A percentile compares a stretch with the other conserved stretches of the same genome.
phyloP scores from a whole-genome alignment of 352 stramenopile species.

The Phytopythium montanum region DNA sequence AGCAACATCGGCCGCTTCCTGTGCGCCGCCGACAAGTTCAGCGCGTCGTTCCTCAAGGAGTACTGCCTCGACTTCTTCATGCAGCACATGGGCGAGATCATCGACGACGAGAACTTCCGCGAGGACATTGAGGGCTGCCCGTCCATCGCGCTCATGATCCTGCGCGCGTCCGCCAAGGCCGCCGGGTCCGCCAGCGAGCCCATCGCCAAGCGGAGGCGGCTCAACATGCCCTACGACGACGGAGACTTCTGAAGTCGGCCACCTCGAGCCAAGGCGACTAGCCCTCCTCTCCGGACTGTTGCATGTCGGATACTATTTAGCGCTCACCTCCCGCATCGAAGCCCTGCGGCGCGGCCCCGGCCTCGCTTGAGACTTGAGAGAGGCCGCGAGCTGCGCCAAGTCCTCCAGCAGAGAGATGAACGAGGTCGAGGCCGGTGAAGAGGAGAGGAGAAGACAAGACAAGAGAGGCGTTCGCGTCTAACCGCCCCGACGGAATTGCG shows the following conservation, averaged over 20 bases:
- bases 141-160: conserved; percentile 69
- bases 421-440: conserved; percentile 4
- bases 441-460: no score
- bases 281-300: conserved; percentile 10
- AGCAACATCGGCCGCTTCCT: conserved; percentile 77
- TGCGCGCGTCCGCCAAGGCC: conserved; percentile 53
- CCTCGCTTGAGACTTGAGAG: background rate
- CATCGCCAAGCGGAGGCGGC: conserved; percentile 58
- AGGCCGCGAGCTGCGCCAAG: background rate
- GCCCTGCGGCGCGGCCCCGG: background rate
- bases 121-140: conserved; percentile 79
- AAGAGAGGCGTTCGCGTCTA: conserved; percentile 2
- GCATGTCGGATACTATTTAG: conserved; percentile 31
- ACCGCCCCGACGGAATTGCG: background rate
- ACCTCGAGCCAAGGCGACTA: conserved; percentile 1
- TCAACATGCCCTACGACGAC: conserved; percentile 84
- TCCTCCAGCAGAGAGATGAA: background rate
- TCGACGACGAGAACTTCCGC: conserved; percentile 80
- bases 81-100: conserved; percentile 68
- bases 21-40: conserved; percentile 79
- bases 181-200: conserved; percentile 30
- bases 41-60: conserved; percentile 80
- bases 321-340: background rate
- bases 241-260: conserved; percentile 46
- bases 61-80: conserved; percentile 80